Base-by-base conservation (phyloP, 805 yeast genomes). In the Maudiozyma turicensis region DNA sequence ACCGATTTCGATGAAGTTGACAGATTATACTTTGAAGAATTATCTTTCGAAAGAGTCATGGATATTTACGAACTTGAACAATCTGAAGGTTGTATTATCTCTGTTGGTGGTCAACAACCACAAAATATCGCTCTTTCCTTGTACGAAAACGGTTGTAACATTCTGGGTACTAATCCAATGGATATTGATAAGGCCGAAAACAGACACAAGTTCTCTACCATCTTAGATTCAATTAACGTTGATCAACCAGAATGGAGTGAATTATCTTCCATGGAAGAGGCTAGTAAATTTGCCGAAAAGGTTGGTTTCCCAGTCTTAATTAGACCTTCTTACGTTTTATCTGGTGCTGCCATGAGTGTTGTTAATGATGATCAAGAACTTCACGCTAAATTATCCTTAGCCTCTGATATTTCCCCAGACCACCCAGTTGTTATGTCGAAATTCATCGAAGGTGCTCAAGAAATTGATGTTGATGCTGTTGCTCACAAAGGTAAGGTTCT, bases 171-270 rank as follows among this genome's bases (percentile, higher is more conserved):
- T 45, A 76, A 85, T 66, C 99, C 99, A 47, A 84, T 80, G 66
- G 95, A 88, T 66, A 91, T 91, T 61, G 99, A 91, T 71, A 85
- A 82, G 68, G 99, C 99, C 53, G 99, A 91, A 75, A 95, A 93
- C 71, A 88, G 99, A 74, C 96, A 91, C 74, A 93, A 91, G 74
- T 91, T 91, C 73, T 90, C 97, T 20, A 83, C 88, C 47, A 91
- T 91, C 61, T 77, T 93, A 64, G 98, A 91, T 69, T 82, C 93
- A 43, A 88, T 93, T 64, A 84, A 84, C 37, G 86, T 91, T 59
- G 98, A 89, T 70, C 99, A 91, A 75, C 99, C 99, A 41, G 86
- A 86, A 55, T 91, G 99, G 99, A 87, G 88, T 69, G 98, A 93
- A 73, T 78, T 91, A 59, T 81, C 95, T 35, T 84, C 95, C 40